These are phyloP conservation scores for Ophioceras dolichostomum DNA, from an alignment of 2,329 filamentous ascomycete species.

Conservation along the genomic window DNA sequence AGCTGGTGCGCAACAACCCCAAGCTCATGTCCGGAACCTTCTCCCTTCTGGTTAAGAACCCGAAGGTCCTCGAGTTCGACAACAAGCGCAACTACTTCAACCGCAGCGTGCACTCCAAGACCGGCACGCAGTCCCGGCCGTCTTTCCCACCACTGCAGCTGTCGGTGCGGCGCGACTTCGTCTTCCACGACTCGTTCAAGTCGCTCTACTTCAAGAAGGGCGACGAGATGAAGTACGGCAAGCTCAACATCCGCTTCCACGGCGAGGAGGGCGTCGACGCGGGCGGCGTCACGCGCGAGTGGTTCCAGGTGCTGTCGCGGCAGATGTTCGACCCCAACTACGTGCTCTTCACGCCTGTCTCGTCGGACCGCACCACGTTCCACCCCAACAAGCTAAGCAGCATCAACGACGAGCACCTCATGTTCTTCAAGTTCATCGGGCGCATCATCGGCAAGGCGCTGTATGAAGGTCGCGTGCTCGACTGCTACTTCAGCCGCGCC, in stretches of 20 bases:
- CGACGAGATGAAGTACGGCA: slow-evolving; percentile 98
- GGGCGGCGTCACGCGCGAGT: slow-evolving; percentile 93
- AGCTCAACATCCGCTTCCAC: slow-evolving; percentile 94
- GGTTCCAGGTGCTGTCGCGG: slow-evolving; percentile 94
- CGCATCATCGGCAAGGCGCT: slow-evolving; percentile 96
- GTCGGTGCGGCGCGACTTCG: slow-evolving; percentile 80
- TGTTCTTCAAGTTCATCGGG: slow-evolving; percentile 99
- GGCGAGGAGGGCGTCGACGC: slow-evolving; percentile 97
- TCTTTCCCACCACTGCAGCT: slow-evolving; percentile 66
- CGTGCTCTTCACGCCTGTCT: slow-evolving; percentile 90
- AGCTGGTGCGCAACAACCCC: slow-evolving; percentile 91
- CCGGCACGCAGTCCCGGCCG: slow-evolving; percentile 55
- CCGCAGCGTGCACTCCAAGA: slow-evolving; percentile 67
- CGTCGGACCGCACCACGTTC: slow-evolving; percentile 95
- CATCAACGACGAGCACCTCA: slow-evolving; percentile 88
- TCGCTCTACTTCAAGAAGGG: slow-evolving; percentile 94
- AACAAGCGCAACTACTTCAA: slow-evolving; percentile 99
- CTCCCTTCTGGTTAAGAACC: slow-evolving; percentile 91
- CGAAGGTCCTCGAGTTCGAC: slow-evolving; percentile 96
- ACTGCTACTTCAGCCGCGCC: slow-evolving; percentile 97
- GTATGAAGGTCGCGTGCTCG: slow-evolving; percentile 88
- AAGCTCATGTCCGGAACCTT: slow-evolving; percentile 99
- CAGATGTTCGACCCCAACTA: slow-evolving; percentile 99
- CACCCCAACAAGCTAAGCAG: slow-evolving; percentile 91
- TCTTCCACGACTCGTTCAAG: slow-evolving; percentile 97